Percentiles rank a stretch among this genome's conserved stretches.
phyloP scores from a whole-genome alignment of 345 rosid genomes.

The Syzygium jambos region DNA sequence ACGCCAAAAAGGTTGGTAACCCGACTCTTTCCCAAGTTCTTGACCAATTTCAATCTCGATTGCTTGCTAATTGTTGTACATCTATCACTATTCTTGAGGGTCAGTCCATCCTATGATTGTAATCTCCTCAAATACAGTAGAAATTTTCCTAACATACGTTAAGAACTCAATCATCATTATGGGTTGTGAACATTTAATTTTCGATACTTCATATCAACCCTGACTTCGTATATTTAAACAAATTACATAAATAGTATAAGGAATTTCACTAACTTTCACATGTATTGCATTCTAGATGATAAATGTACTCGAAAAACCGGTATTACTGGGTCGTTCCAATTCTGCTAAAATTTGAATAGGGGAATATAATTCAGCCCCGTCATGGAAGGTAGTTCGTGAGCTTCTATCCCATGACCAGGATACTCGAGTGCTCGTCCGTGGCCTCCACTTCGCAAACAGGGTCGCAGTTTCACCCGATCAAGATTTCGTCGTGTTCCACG shows the following conservation, averaged over 20 bases:
- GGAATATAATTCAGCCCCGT: conserved; percentile 41
- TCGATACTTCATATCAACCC: neutral
- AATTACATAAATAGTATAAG: neutral
- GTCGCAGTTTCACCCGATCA: no score
- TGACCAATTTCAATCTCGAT: neutral
- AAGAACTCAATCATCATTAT: neutral
- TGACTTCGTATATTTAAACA: fast-evolving
- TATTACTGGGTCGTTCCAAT: neutral
- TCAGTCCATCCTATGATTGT: neutral
- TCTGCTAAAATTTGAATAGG: neutral
- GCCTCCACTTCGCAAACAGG: conserved; percentile 48
- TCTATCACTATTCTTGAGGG: neutral
- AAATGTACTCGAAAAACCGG: neutral
- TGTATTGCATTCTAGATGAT: neutral
- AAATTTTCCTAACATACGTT: neutral
- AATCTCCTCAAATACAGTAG: neutral
- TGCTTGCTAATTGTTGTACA: neutral
- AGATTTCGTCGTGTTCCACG: no score
- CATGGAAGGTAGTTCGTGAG: conserved; percentile 60
- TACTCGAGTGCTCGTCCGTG: conserved; percentile 33
- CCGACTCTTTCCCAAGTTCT: neutral
- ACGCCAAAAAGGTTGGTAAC: neutral
- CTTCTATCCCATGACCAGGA: conserved; percentile 38
- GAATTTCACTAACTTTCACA: neutral
- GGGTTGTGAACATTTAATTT: neutral